phyloP scores from a whole-genome alignment of 2,329 filamentous ascomycete species.

The Achaetomium macrosporum region DNA sequence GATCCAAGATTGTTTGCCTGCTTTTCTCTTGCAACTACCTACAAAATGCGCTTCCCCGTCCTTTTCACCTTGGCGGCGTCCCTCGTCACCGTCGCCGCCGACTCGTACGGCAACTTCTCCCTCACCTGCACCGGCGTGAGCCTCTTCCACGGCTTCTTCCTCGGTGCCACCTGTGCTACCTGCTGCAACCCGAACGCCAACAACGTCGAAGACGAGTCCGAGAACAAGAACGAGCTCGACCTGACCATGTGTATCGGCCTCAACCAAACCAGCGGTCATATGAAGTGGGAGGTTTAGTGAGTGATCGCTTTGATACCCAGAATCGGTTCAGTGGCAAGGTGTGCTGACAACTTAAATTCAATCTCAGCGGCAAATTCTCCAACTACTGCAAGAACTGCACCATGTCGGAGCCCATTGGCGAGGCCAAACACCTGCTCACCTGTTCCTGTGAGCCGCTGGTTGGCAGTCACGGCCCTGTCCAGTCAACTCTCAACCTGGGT shows the following conservation, averaged over 20 bases:
- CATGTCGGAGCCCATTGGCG: neutral
- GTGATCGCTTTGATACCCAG: neutral
- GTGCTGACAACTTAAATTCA: neutral
- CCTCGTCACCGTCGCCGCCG: neutral
- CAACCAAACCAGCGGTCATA: constrained; percentile 5
- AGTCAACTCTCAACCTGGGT: constrained; percentile 16
- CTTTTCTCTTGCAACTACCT: too few relatives aligned
- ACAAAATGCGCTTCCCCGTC: constrained; percentile 4
- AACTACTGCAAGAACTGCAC: constrained; percentile 20
- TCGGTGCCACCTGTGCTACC: constrained; percentile 13
- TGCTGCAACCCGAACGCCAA: constrained; percentile 2
- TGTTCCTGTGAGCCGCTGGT: constrained; percentile 13
- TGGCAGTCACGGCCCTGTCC: neutral
- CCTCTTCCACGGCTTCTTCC: constrained; percentile 4
- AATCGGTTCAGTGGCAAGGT: neutral
- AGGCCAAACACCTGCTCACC: neutral
- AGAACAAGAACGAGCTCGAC: constrained; percentile 16
- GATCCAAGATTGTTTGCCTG: too few relatives aligned
- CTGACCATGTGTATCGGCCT: constrained; percentile 21
- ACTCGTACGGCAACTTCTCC: constrained; percentile 13
- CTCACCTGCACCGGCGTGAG: constrained; percentile 15
- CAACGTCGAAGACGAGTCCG: neutral
- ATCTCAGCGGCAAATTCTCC: constrained; percentile 20
- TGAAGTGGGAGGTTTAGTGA: constrained; percentile 17
- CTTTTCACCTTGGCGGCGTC: neutral